Percentiles rank a stretch among this genome's conserved stretches.
Conservation (phyloP, 2,329 filamentous ascomycete genomes). For the Aureobasidium pullulans region DNA sequence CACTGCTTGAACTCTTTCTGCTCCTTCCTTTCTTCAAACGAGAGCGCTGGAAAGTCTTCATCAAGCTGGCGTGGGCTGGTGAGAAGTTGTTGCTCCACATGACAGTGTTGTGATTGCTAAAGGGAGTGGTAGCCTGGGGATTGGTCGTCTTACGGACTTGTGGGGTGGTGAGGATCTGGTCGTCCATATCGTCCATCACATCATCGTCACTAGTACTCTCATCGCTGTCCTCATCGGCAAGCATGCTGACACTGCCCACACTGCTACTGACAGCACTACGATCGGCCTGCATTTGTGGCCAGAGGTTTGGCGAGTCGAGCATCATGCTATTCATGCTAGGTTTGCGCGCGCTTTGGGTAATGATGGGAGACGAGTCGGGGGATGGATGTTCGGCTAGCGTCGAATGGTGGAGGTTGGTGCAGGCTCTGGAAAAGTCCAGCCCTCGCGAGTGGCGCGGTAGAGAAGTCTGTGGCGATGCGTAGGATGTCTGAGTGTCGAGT, state of each 20-base stretch:
- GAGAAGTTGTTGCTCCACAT: slow-evolving; percentile 61
- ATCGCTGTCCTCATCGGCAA: slow-evolving; percentile 47
- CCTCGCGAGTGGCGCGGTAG: slow-evolving; percentile 83
- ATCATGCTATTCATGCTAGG: slow-evolving; percentile 32
- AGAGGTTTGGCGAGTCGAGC: slow-evolving; percentile 57
- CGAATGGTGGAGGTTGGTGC: slow-evolving; percentile 91
- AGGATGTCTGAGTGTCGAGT: slow-evolving; percentile 74
- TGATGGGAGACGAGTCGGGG: slow-evolving; percentile 82
- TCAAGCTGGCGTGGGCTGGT: slow-evolving; percentile 65
- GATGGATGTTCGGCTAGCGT: slow-evolving; percentile 83
- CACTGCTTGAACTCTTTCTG: slow-evolving; percentile 55
- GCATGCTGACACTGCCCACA: slow-evolving; percentile 69
- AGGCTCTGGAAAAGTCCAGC: slow-evolving; percentile 86
- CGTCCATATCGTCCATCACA: slow-evolving; percentile 44
- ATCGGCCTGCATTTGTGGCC: slow-evolving; percentile 43
- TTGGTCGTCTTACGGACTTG: slow-evolving; percentile 57
- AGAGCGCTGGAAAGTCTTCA: slow-evolving; percentile 70
- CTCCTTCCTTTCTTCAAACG: slow-evolving; percentile 47
- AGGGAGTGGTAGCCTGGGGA: slow-evolving; percentile 40
- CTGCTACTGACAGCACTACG: slow-evolving; percentile 71
- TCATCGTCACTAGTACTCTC: slow-evolving; percentile 66
- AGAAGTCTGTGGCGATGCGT: slow-evolving; percentile 80
- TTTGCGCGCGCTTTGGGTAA: slow-evolving; percentile 58
- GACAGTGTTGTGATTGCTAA: slow-evolving; percentile 25
- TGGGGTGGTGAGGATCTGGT: slow-evolving; percentile 75